These are phyloP conservation scores for Pythium scleroteichum DNA, from an alignment of 352 stramenopile genomes.

Conservation along the genomic window DNA sequence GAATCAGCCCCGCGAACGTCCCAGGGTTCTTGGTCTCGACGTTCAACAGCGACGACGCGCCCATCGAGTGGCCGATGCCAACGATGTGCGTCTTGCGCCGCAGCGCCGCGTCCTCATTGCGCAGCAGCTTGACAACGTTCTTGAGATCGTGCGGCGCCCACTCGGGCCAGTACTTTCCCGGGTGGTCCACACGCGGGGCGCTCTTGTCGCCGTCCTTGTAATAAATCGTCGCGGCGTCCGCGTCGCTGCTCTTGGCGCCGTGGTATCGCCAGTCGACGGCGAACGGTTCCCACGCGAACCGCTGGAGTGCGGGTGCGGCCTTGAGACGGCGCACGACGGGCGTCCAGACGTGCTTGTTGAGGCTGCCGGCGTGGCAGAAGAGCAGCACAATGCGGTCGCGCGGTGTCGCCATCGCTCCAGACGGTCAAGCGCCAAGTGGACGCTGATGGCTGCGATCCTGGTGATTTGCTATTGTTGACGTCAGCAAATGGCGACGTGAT, in stretches of 20 bases:
- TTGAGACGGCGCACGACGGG: constrained; percentile 38
- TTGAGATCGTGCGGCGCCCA: constrained; percentile 14
- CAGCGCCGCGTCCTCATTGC: constrained; percentile 5
- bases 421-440: no score
- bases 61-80: constrained; percentile 27
- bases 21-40: constrained; percentile 12
- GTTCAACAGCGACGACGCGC: constrained; percentile 18
- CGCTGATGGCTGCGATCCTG: no score
- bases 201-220: constrained; percentile 15
- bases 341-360: constrained; percentile 45
- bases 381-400: constrained; percentile 32
- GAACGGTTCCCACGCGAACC: constrained; percentile 22
- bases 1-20: constrained; percentile 14
- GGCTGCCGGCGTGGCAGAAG: constrained; percentile 45
- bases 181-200: constrained; percentile 31
- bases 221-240: constrained; percentile 21
- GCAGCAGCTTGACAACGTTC: not conserved
- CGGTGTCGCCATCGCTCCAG: not conserved
- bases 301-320: constrained; percentile 27
- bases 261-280: constrained; percentile 45
- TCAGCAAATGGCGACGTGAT: no score
- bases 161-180: constrained; percentile 9
- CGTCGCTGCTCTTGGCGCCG: constrained; percentile 33
- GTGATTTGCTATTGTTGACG: no score
- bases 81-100: constrained; percentile 11